phyloP scores from a whole-genome alignment of 2,329 filamentous ascomycete genomes.

The Polytolypa hystricis region DNA sequence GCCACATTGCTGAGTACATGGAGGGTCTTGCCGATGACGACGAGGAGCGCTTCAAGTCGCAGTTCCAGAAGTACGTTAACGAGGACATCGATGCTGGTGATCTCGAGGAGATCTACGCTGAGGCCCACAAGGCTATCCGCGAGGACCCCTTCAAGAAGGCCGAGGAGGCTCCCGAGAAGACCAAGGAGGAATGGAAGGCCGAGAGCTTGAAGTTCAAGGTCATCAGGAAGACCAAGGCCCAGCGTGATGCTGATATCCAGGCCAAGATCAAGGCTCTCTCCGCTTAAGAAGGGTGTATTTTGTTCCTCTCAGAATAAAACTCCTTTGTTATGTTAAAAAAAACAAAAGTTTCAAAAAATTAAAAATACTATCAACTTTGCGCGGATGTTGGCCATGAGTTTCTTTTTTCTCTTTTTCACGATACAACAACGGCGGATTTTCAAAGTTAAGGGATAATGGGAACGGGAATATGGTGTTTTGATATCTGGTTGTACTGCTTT shows the following conservation, averaged over 20 bases:
- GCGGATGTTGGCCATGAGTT: no score
- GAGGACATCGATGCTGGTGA: slow-evolving; percentile 93
- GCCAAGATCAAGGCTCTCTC: slow-evolving; percentile 86
- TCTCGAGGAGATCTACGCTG: slow-evolving; percentile 89
- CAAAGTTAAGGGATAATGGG: no score
- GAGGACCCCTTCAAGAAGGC: slow-evolving; percentile 97
- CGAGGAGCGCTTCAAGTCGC: slow-evolving; percentile 97
- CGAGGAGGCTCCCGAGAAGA: slow-evolving; percentile 71
- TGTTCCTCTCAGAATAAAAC: no score
- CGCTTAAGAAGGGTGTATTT: no score
- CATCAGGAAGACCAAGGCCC: slow-evolving; percentile 66
- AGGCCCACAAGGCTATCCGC: slow-evolving; percentile 93
- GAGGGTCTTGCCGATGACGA: slow-evolving; percentile 98
- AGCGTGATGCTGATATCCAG: slow-evolving; percentile 77
- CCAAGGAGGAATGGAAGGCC: slow-evolving; percentile 92
- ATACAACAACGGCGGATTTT: no score
- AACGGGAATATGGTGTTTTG: no score
- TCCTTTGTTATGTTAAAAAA: no score
- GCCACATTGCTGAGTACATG: slow-evolving; percentile 99
- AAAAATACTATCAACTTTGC: no score
- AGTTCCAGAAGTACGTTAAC: slow-evolving; percentile 97
- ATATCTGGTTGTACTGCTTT: no score
- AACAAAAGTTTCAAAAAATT: no score
- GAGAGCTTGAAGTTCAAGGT: slow-evolving; percentile 84
- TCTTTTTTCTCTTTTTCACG: no score